These are phyloP conservation scores for Aspergillus pseudoglaucus DNA, from an alignment of 2,329 filamentous ascomycete genomes.

Conservation along the genomic window DNA sequence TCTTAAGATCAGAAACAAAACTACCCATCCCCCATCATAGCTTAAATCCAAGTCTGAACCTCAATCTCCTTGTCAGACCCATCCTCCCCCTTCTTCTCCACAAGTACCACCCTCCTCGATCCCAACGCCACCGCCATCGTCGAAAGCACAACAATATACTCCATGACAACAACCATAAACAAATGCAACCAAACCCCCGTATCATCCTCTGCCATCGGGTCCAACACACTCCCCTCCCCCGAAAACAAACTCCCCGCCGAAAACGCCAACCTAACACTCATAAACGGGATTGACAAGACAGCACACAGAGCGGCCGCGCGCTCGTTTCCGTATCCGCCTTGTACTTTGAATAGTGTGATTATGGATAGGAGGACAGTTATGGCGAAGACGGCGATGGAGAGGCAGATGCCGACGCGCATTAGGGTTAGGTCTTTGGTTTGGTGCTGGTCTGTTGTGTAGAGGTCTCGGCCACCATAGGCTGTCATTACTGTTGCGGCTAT, in stretches of 20 bases:
- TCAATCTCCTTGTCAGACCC: background rate
- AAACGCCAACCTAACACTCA: constrained; percentile 9
- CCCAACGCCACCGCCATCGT: constrained; percentile 8
- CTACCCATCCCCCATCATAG: too few relatives aligned
- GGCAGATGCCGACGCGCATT: constrained; percentile 10
- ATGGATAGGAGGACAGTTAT: constrained; percentile 3
- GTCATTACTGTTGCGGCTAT: constrained; percentile 12
- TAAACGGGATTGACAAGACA: constrained; percentile 9
- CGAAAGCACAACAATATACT: constrained; percentile 10
- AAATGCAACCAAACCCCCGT: constrained; percentile 12
- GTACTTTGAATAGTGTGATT: constrained; percentile 9
- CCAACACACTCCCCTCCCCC: constrained; percentile 7
- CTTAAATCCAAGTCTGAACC: constrained; percentile 5
- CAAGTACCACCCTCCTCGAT: constrained; percentile 8
- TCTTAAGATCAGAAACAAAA: too few relatives aligned
- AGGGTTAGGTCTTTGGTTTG: constrained; percentile 7
- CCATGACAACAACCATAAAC: constrained; percentile 13
- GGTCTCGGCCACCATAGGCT: constrained; percentile 10
- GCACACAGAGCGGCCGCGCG: constrained; percentile 8
- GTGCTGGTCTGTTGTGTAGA: constrained; percentile 6
- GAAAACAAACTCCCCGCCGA: constrained; percentile 11
- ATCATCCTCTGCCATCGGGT: constrained; percentile 5
- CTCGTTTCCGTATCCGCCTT: constrained; percentile 8
- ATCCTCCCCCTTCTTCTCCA: constrained; percentile 5
- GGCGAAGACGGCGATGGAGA: constrained; percentile 9